Evolutionary conservation across 139 green algal species (phyloP), one percentile per base, ranked within the genome.

Genomic region (Volvox africanus): DNA sequence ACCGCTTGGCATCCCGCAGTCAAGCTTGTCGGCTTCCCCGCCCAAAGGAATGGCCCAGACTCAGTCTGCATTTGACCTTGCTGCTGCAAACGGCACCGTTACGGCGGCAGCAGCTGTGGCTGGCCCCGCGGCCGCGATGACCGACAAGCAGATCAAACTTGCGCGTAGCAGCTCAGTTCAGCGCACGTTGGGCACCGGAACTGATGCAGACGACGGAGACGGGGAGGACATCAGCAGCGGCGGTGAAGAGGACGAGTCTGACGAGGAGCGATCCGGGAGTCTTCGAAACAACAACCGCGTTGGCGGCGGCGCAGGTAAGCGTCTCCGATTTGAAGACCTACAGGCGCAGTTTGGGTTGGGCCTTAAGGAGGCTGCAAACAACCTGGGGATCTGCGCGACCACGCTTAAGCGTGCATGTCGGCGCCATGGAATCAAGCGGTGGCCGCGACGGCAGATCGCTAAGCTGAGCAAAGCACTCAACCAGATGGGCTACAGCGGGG

Each of bases 361-460:
- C 5, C 92, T 99, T 9, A 98, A 98, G 91, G 96, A 99, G 81
- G 97, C 97, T 0, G 97, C 97, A 0, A 82, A 82, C 65, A 96
- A 96, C 77, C 92, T 99, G 67, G 96, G 97, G 62, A 98, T 99
- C 91, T 99, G 97, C 88, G 94, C 97, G 0, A 99, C 97, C n/a
- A 99, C 97, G 17, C 93, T 99, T 9, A 99, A 99, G 91, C 92
- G 94, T 13, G 96, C 95, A 0, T 98, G 97, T 94, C 88, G 97
- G 37, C 96, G 97, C 0, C 96, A 98, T 83, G 96, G 96, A 86
- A 98, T 99, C 92, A 96, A 96, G 73, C 93, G 97, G 35, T 99
- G 97, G 97, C 97, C 97, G 0, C 93, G 97, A 9, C 87, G 94
- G 17, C 92, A 95, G 87, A 95, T 95, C 69, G 91, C 88, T 11